Evolutionary conservation across 306 rosid genomes (phyloP).

Genomic region (Vigna reflexopilosa): DNA sequence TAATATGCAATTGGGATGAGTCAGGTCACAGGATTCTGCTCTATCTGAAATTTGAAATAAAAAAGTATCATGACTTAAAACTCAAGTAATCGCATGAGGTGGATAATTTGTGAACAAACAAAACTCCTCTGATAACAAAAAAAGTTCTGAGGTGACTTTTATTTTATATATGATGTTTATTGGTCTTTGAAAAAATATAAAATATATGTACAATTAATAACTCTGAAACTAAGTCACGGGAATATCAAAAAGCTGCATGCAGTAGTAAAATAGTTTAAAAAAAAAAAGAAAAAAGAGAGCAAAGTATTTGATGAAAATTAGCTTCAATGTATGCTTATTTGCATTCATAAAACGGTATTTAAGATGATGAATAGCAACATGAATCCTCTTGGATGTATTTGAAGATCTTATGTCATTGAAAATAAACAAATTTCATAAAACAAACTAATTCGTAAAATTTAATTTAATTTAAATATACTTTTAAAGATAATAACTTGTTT

Average conservation of each 20-base stretch:
- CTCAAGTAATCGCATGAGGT: constrained; percentile 28
- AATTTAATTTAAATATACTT: too few species aligned
- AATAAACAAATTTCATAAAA: too few species aligned
- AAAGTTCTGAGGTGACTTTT: neutral
- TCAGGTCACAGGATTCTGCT: constrained; percentile 31
- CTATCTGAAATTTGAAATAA: neutral
- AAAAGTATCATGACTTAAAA: constrained; percentile 19
- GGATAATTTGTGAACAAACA: constrained; percentile 24
- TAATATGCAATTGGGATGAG: constrained; percentile 34
- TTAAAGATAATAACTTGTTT: too few species aligned
- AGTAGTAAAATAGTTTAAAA: neutral
- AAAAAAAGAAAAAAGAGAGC: neutral
- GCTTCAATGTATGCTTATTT: too few species aligned
- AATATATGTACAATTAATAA: too few species aligned
- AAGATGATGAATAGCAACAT: too few species aligned
- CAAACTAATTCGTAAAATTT: too few species aligned
- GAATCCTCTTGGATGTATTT: too few species aligned
- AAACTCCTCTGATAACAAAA: constrained; percentile 1
- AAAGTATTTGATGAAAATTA: neutral
- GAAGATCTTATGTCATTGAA: too few species aligned
- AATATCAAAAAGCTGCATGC: neutral
- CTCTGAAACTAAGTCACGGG: neutral
- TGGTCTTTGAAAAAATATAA: constrained; percentile 15
- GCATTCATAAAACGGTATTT: too few species aligned
- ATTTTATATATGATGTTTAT: neutral